Percentiles rank a stretch among this genome's conserved stretches.
These are phyloP conservation scores for Esteya vermicola DNA, from an alignment of 2,329 filamentous ascomycete genomes.

Conservation along the genomic window DNA sequence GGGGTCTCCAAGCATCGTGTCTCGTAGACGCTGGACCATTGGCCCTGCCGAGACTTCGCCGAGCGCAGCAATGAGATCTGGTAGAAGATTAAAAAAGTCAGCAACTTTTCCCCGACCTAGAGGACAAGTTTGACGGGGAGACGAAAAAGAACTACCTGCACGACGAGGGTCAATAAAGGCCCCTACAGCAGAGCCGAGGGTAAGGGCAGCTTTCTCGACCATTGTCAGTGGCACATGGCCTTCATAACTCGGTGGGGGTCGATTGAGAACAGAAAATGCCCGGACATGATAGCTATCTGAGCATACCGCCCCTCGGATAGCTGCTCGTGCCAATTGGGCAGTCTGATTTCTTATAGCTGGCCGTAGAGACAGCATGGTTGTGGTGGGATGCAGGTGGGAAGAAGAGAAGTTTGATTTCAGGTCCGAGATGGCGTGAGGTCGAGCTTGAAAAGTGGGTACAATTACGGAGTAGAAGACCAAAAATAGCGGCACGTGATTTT, in stretches of 20 bases:
- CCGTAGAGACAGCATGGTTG: slow-evolving; percentile 2
- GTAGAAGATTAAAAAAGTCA: neutral
- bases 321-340: neutral
- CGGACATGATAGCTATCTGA: neutral
- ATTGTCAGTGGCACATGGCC: slow-evolving; percentile 81
- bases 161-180: slow-evolving; percentile 63
- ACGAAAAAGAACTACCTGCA: slow-evolving; percentile 38
- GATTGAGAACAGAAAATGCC: slow-evolving; percentile 67
- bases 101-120: neutral
- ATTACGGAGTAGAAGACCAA: no score
- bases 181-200: slow-evolving; percentile 47
- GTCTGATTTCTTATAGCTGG: neutral
- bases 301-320: neutral
- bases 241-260: slow-evolving; percentile 75
- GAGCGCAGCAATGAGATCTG: slow-evolving; percentile 86
- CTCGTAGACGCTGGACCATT: slow-evolving; percentile 81
- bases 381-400: neutral
- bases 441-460: neutral
- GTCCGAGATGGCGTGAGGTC: slow-evolving; percentile 1
- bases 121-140: neutral
- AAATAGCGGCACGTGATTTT: no score
- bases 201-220: slow-evolving; percentile 61
- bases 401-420: neutral
- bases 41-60: slow-evolving; percentile 90
- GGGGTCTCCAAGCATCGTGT: slow-evolving; percentile 73